Conservation (phyloP, 768 basidiomycete genomes). For the Suillus cothurnatus region DNA sequence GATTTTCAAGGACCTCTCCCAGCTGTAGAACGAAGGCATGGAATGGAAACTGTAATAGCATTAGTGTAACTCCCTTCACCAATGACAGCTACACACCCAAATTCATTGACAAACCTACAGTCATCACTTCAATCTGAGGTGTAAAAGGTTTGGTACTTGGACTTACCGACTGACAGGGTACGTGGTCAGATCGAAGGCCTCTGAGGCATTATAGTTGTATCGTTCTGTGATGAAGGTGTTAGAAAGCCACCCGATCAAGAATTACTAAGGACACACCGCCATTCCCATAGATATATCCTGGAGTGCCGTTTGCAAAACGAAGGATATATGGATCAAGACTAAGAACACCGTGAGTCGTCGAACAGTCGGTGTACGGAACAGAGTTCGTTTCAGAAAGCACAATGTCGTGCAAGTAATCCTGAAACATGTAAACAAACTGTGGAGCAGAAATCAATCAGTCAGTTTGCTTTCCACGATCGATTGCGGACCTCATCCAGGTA, state of each 20-base stretch:
- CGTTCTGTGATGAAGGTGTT: slow-evolving; percentile 39
- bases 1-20: slow-evolving; percentile 56
- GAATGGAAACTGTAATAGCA: slow-evolving; percentile 52
- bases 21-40: slow-evolving; percentile 63
- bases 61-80: background rate
- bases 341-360: slow-evolving; percentile 58
- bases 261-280: slow-evolving; percentile 35
- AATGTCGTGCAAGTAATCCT: slow-evolving; percentile 51
- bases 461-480: background rate
- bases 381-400: slow-evolving; percentile 53
- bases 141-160: background rate
- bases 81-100: slow-evolving; percentile 41
- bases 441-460: background rate
- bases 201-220: slow-evolving; percentile 55
- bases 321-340: slow-evolving; percentile 56
- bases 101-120: slow-evolving; percentile 57
- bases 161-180: slow-evolving; percentile 50
- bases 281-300: slow-evolving; percentile 58
- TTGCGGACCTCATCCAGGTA: slow-evolving; percentile 49
- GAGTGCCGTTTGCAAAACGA: slow-evolving; percentile 51
- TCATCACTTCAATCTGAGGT: background rate
- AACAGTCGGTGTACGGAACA: slow-evolving; percentile 61
- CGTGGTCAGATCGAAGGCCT: slow-evolving; percentile 55
- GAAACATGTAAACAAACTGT: slow-evolving; percentile 53
- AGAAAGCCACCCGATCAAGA: background rate